Evolutionary conservation across 345 rosid species (phyloP), one percentile per base, ranked within the genome.

Genomic region (Eucalyptus albens): DNA sequence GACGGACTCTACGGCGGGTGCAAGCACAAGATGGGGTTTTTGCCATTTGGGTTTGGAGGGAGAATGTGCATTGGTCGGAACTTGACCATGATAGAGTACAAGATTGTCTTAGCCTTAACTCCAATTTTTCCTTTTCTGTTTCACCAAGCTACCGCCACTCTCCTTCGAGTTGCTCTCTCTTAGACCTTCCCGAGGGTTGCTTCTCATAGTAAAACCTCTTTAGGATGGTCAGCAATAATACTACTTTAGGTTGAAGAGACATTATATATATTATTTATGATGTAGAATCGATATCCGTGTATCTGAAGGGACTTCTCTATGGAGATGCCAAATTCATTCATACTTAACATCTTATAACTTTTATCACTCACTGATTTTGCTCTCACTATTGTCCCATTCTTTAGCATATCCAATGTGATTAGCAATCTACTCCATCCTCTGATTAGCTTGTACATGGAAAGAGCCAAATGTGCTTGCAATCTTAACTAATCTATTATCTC

Each of bases 41-140:
- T 88, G 88, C 92, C 92, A 27, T 90, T 88, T 37, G 90, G 90
- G 31, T 87, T 90, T 45, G 92, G 90, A 11, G 90, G 85, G 37
- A 88, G 90, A 62, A 88, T 80, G 88, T 90, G 89, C 87, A 80
- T 88, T 21, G 91, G 92, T 21, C 26, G 47, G 29, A 90, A 87
- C 88, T 49, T 90, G 81, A 69, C 90, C n/a, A 31, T 67, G 21
- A 31, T 3, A 6, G 80, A 67, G 80, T 15, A 67, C 80, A 67
- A 31, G 80, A 31, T 67, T 67, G 42, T 67, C 42, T 31, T 16
- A 31, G 3, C 80, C 80, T 37, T 67, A 67, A 31, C 37, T 67
- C 80, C 80, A 17, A n/a, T 9, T 67, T 67, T 4, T 67, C 80
- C 22, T 67, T 67, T 67, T 67, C 80, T 31, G 12, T 67, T 67